These are phyloP conservation scores for Kwoniella dendrophila DNA, from an alignment of 768 basidiomycete genomes.

Conservation along the genomic window DNA sequence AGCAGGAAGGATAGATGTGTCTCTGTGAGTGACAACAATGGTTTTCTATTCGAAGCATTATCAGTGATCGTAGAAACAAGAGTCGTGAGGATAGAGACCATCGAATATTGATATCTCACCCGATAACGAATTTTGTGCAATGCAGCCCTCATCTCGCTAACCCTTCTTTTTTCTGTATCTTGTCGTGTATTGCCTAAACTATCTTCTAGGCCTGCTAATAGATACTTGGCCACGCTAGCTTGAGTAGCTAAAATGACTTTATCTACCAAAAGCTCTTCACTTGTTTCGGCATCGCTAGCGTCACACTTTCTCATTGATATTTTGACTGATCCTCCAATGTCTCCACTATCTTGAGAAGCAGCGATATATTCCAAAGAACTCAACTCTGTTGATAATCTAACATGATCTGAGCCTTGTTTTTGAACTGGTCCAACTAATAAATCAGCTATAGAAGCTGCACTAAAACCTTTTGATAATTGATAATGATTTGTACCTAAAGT, in stretches of 20 bases:
- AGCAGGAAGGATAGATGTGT: conserved; percentile 64
- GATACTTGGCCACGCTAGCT: conserved; percentile 65
- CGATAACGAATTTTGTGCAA: conserved; percentile 60
- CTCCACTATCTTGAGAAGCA: conserved; percentile 12
- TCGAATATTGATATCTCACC: conserved; percentile 21
- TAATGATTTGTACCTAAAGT: conserved; percentile 72
- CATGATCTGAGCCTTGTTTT: conserved; percentile 33
- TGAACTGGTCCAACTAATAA: conserved; percentile 18
- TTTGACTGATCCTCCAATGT: conserved; percentile 2
- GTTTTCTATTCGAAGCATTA: conserved; percentile 4
- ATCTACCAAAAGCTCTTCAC: conserved; percentile 58
- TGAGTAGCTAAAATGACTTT: conserved; percentile 75
- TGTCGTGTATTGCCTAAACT: conserved; percentile 15
- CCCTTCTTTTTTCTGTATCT: conserved; percentile 14
- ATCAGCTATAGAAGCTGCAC: conserved; percentile 34
- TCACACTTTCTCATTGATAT: too few species aligned
- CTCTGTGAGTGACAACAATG: conserved; percentile 69
- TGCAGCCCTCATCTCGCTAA: conserved; percentile 39
- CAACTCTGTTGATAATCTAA: conserved; percentile 32
- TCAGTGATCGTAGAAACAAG: not conserved
- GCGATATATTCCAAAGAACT: conserved; percentile 18
- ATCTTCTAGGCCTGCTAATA: conserved; percentile 58
- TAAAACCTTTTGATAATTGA: conserved; percentile 64
- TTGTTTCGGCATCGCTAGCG: not conserved
- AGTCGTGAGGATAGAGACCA: not conserved